A percentile compares a stretch with the other conserved stretches of the same genome.
phyloP scores from a whole-genome alignment of 768 basidiomycete genomes.

The Phlebiopsis flavidoalba region DNA sequence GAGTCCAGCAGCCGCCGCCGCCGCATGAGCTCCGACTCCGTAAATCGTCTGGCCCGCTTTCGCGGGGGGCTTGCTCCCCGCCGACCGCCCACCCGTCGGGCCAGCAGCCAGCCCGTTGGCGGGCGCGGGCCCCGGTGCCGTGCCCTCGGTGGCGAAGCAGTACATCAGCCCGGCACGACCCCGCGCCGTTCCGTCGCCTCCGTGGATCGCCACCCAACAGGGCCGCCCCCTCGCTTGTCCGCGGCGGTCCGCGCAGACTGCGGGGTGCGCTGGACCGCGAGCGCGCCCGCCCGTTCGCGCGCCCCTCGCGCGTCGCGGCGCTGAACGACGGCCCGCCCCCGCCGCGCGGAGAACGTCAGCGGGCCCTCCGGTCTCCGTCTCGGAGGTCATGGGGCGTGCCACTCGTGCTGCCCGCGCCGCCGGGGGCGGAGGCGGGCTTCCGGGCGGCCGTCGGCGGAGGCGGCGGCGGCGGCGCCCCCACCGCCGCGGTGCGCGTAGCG shows the following conservation, averaged over 20 bases:
- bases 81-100: not conserved
- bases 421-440: not conserved
- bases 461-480: not conserved
- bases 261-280: slow-evolving; percentile 6
- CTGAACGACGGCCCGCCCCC: slow-evolving; percentile 27
- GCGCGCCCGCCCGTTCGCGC: slow-evolving; percentile 5
- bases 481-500: slow-evolving; percentile 5
- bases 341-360: slow-evolving; percentile 69
- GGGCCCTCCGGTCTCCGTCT: slow-evolving; percentile 66
- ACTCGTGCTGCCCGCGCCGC: slow-evolving; percentile 9
- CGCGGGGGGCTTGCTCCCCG: slow-evolving; percentile 14
- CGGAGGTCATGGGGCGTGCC: slow-evolving; percentile 33
- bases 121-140: not conserved
- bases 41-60: slow-evolving; percentile 63
- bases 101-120: not conserved
- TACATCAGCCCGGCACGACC: slow-evolving; percentile 1
- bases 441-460: not conserved
- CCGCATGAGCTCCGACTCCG: slow-evolving; percentile 75
- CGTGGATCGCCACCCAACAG: not conserved
- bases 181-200: not conserved
- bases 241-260: not conserved
- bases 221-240: not conserved
- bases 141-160: not conserved
- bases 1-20: slow-evolving; percentile 73
- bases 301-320: not conserved